Conservation (phyloP, 345 rosid genomes). For the Aquilaria sinensis region DNA sequence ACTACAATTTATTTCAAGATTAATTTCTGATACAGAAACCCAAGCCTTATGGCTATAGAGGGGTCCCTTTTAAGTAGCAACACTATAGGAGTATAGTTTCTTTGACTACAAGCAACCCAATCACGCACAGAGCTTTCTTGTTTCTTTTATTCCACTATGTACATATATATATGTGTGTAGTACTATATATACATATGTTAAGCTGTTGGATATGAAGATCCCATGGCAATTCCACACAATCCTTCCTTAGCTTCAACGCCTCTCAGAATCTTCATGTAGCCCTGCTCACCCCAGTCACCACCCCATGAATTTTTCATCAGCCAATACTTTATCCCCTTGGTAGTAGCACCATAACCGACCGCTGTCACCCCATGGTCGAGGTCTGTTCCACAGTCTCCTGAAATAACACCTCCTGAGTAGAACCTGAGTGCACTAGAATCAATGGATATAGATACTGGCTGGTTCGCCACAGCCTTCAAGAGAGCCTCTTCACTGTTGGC, state of each 20-base stretch:
- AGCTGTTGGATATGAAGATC: slow-evolving; percentile 13
- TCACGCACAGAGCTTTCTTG: no score
- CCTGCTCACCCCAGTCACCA: slow-evolving; percentile 11
- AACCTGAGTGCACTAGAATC: slow-evolving; percentile 2
- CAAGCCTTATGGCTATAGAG: no score
- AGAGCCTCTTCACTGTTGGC: slow-evolving; percentile 8
- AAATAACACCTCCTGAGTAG: slow-evolving; percentile 6
- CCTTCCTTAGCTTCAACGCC: slow-evolving; percentile 6
- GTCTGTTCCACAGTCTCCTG: neutral
- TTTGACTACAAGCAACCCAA: no score
- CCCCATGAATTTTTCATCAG: slow-evolving; percentile 17
- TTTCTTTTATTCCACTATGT: no score
- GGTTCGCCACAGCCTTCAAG: slow-evolving; percentile 8
- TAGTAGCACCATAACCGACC: slow-evolving; percentile 7
- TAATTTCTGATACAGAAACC: no score
- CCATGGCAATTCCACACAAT: slow-evolving; percentile 14
- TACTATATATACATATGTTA: neutral
- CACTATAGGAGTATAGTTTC: no score
- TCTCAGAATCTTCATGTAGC: slow-evolving; percentile 12
- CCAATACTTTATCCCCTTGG: slow-evolving; percentile 14
- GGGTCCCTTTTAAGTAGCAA: no score
- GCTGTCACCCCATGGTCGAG: slow-evolving; percentile 14
- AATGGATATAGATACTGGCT: slow-evolving; percentile 10
- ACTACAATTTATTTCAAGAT: no score
- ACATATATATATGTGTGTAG: no score